Evolutionary conservation across 2,329 filamentous ascomycete genomes (phyloP).

Genomic region (Verticillium klebahnii): DNA sequence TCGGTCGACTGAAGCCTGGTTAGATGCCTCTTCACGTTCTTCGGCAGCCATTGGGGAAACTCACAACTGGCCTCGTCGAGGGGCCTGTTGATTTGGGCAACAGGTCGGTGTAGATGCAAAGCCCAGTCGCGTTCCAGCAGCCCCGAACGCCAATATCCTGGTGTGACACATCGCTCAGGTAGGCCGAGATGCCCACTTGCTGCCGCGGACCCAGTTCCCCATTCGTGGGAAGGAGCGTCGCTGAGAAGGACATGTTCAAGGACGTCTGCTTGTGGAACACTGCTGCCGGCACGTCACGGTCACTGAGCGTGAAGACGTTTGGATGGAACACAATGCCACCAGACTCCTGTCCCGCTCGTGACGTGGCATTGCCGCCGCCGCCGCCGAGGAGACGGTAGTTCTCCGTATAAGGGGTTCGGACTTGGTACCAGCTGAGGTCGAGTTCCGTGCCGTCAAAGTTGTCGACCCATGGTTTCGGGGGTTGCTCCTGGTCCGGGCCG

Average conservation of each 20-base stretch:
- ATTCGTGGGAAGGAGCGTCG: constrained; percentile 11
- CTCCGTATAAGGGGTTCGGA: constrained; percentile 7
- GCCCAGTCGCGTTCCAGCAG: constrained; percentile 14
- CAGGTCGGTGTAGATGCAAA: constrained; percentile 11
- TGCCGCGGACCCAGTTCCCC: constrained; percentile 14
- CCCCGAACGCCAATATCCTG: constrained; percentile 21
- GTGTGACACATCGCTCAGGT: constrained; percentile 19
- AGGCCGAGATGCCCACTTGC: constrained; percentile 20
- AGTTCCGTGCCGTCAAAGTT: constrained; percentile 3
- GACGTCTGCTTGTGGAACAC: constrained; percentile 23
- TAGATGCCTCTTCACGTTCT: neutral
- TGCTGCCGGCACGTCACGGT: constrained; percentile 22
- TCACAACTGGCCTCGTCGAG: constrained; percentile 5
- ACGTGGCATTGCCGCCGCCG: constrained; percentile 12
- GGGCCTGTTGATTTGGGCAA: constrained; percentile 4
- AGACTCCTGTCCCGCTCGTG: neutral
- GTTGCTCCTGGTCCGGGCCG: neutral
- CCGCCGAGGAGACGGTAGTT: constrained; percentile 4
- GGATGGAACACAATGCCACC: constrained; percentile 23
- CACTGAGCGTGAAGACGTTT: constrained; percentile 20
- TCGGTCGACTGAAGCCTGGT: constrained; percentile 3
- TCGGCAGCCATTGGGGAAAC: neutral
- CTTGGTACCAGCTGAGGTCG: constrained; percentile 6
- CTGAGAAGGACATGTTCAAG: constrained; percentile 23
- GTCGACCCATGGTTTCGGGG: constrained; percentile 4